These are phyloP conservation scores for Micractinium conductrix DNA, from an alignment of 139 green algal genomes.

Conservation along the genomic window DNA sequence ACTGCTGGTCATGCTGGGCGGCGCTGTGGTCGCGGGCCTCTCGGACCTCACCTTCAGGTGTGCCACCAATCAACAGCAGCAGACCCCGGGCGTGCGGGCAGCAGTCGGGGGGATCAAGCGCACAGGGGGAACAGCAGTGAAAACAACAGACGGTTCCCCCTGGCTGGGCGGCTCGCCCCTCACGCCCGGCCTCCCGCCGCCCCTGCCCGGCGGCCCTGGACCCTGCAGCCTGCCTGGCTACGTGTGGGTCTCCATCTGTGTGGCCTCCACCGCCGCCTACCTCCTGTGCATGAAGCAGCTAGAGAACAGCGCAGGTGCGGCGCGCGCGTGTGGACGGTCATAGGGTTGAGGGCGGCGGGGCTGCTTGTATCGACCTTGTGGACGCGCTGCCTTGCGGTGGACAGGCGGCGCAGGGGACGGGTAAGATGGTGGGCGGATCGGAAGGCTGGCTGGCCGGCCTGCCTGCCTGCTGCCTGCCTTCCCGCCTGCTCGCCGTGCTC, in stretches of 20 bases:
- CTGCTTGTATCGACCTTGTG: neutral
- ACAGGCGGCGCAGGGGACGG: too few species aligned
- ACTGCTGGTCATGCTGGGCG: constrained; percentile 51
- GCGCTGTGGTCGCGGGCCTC: constrained; percentile 51
- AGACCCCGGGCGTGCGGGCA: too few species aligned
- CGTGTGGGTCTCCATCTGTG: constrained; percentile 59
- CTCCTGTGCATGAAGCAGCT: constrained; percentile 55
- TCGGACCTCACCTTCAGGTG: constrained; percentile 61
- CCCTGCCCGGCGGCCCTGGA: too few species aligned
- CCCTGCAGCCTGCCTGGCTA: constrained; percentile 58
- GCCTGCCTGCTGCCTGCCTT: neutral
- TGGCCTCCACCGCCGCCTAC: constrained; percentile 60
- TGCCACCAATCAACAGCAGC: too few species aligned
- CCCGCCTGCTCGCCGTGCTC: neutral
- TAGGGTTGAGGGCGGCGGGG: neutral
- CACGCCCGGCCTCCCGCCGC: too few species aligned
- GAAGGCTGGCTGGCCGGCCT: too few species aligned
- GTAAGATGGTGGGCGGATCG: too few species aligned
- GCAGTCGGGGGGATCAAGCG: too few species aligned
- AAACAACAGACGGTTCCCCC: too few species aligned
- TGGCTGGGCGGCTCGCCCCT: too few species aligned
- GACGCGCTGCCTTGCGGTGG: too few species aligned
- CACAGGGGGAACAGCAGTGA: too few species aligned
- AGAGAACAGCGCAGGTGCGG: constrained; percentile 46
- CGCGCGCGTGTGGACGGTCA: neutral